These are phyloP conservation scores for Niebla homalea DNA, from an alignment of 495 filamentous ascomycete species.

Conservation along the genomic window DNA sequence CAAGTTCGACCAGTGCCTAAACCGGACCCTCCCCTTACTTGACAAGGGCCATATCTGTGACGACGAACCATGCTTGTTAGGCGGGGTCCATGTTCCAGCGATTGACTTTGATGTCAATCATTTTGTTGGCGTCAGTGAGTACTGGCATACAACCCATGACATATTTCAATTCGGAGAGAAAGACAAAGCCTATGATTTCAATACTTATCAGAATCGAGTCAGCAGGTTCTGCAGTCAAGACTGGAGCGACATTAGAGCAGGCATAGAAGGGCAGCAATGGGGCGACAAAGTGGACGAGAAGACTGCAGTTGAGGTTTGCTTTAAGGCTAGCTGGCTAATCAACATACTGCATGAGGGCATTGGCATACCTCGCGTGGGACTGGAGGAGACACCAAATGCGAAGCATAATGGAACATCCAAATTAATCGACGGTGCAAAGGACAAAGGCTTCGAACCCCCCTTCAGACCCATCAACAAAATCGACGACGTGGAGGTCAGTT, in stretches of 20 bases:
- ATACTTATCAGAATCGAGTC: constrained; percentile 77
- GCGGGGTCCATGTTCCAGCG: constrained; percentile 80
- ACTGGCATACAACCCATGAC: constrained; percentile 97
- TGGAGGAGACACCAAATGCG: constrained; percentile 43
- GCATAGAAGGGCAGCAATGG: constrained; percentile 50
- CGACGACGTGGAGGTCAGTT: constrained; percentile 84
- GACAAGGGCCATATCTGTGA: constrained; percentile 79
- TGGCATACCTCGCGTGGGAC: constrained; percentile 76
- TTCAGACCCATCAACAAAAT: constrained; percentile 95
- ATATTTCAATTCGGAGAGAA: constrained; percentile 72
- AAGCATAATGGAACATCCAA: constrained; percentile 63
- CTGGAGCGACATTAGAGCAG: constrained; percentile 61
- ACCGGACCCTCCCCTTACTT: constrained; percentile 69
- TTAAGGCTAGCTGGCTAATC: constrained; percentile 96
- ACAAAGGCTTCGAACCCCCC: constrained; percentile 71
- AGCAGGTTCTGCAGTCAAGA: constrained; percentile 71
- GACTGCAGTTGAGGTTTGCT: constrained; percentile 76
- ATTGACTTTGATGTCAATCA: constrained; percentile 98
- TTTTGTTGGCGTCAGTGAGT: constrained; percentile 95
- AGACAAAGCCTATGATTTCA: constrained; percentile 81
- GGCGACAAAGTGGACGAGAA: constrained; percentile 64
- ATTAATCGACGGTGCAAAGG: constrained; percentile 51
- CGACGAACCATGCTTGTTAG: constrained; percentile 74
- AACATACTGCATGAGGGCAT: constrained; percentile 93
- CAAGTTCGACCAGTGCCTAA: constrained; percentile 71